phyloP scores from a whole-genome alignment of 768 basidiomycete species.

The Pleurotus giganteus region DNA sequence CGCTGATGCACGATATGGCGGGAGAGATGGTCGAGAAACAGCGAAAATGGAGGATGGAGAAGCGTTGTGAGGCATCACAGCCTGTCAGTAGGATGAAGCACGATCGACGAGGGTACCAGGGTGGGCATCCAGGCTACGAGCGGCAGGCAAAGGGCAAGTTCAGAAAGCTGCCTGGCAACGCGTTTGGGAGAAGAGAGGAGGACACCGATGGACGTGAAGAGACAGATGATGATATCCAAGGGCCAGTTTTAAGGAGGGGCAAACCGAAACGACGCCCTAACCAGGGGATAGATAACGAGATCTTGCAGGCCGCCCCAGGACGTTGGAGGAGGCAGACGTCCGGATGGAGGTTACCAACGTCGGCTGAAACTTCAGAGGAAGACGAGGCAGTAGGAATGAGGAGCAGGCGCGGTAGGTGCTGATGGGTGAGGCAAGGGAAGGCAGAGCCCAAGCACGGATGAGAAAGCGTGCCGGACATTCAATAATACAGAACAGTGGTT shows the following conservation, averaged over 20 bases:
- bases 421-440: too few species aligned
- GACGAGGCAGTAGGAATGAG: too few species aligned
- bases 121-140: not conserved
- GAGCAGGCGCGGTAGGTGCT: too few species aligned
- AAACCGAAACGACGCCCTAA: not conserved
- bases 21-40: constrained; percentile 1
- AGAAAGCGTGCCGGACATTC: too few species aligned
- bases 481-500: too few species aligned
- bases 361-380: not conserved
- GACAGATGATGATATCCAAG: too few species aligned
- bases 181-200: too few species aligned
- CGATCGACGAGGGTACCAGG: not conserved
- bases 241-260: too few species aligned
- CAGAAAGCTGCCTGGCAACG: too few species aligned
- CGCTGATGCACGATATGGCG: not conserved
- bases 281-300: not conserved
- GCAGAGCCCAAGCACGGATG: too few species aligned
- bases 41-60: not conserved
- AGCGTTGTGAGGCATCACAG: not conserved
- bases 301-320: not conserved
- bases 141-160: not conserved
- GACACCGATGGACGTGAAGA: too few species aligned
- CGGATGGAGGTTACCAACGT: not conserved
- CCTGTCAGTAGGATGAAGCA: not conserved
- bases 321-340: not conserved